Percentiles rank a stretch among this genome's conserved stretches.
phyloP scores from a whole-genome alignment of 202 grass and related monocot species.

The Thinopyrum obtusiflorum region DNA sequence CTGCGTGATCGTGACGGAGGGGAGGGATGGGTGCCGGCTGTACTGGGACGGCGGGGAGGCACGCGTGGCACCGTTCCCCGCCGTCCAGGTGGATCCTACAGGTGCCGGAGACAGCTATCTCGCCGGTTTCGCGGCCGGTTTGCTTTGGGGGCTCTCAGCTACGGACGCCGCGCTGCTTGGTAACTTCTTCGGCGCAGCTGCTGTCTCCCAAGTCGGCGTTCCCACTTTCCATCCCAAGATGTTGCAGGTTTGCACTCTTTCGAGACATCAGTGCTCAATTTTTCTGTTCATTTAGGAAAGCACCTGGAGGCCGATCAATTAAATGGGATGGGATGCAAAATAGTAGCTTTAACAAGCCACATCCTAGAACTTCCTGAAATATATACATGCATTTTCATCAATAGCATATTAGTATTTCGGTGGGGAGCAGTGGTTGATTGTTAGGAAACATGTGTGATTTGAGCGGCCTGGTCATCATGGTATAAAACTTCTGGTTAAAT shows the following conservation, averaged over 20 bases:
- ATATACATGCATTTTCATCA: neutral
- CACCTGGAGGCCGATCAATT: neutral
- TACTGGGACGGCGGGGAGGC: conserved; percentile 72
- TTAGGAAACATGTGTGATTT: neutral
- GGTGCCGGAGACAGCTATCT: conserved; percentile 94
- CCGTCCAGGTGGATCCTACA: conserved; percentile 80
- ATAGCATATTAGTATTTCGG: neutral
- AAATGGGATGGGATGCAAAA: neutral
- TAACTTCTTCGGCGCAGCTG: conserved; percentile 79
- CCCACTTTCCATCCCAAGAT: conserved; percentile 71
- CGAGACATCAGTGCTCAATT: neutral
- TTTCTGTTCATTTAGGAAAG: neutral
- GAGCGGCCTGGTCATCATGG: neutral
- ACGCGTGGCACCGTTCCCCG: conserved; percentile 55
- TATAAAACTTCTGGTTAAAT: neutral
- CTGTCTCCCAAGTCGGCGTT: conserved; percentile 73
- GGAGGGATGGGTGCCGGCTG: conserved; percentile 73
- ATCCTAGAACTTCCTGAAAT: neutral
- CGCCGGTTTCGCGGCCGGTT: conserved; percentile 60
- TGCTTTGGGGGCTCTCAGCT: conserved; percentile 75
- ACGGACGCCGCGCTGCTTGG: conserved; percentile 80
- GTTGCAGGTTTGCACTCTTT: conserved; percentile 62
- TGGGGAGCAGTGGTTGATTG: neutral
- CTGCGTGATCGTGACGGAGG: conserved; percentile 93
- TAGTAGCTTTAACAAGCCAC: neutral